Evolutionary conservation across 108 stramenopile genomes (phyloP).

Genomic region (Asterionellopsis glacialis): DNA sequence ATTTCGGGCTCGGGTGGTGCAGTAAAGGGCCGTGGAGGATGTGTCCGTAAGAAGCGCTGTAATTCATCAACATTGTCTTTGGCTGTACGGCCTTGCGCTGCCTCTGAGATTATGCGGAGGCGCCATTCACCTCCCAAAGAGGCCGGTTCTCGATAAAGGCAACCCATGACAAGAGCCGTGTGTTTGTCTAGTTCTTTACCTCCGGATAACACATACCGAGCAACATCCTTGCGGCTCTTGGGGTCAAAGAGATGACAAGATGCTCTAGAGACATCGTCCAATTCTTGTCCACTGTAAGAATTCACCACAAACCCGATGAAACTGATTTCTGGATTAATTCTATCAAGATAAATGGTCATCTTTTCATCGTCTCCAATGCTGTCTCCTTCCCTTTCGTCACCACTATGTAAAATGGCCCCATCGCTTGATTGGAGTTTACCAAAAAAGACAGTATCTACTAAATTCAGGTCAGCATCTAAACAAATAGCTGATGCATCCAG

Average conservation of each 20-base stretch:
- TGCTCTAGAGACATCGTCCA: slow-evolving; percentile 39
- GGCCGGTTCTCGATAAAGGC: slow-evolving; percentile 26
- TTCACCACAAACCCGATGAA: slow-evolving; percentile 44
- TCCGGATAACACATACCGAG: slow-evolving; percentile 33
- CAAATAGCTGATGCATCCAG: slow-evolving; percentile 38
- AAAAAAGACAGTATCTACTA: slow-evolving; percentile 32
- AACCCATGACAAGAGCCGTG: slow-evolving; percentile 34
- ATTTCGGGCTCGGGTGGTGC: not conserved
- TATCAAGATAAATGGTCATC: slow-evolving; percentile 24
- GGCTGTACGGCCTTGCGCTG: slow-evolving; percentile 26
- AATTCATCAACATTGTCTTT: slow-evolving; percentile 19
- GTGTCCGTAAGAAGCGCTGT: slow-evolving; percentile 5
- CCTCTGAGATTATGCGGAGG: slow-evolving; percentile 28
- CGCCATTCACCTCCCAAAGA: slow-evolving; percentile 19
- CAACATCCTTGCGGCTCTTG: slow-evolving; percentile 23
- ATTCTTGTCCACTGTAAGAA: slow-evolving; percentile 40
- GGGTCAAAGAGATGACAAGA: slow-evolving; percentile 44
- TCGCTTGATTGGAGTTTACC: slow-evolving; percentile 20
- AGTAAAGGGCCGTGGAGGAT: slow-evolving; percentile 14
- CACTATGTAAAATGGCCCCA: slow-evolving; percentile 35
- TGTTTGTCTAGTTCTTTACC: slow-evolving; percentile 23
- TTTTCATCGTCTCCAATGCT: slow-evolving; percentile 38
- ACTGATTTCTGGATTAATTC: slow-evolving; percentile 18
- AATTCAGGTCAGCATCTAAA: slow-evolving; percentile 24
- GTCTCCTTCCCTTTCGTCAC: slow-evolving; percentile 42